Evolutionary conservation across 2,329 filamentous ascomycete genomes (phyloP).

Genomic region (Fusarium mangiferae): DNA sequence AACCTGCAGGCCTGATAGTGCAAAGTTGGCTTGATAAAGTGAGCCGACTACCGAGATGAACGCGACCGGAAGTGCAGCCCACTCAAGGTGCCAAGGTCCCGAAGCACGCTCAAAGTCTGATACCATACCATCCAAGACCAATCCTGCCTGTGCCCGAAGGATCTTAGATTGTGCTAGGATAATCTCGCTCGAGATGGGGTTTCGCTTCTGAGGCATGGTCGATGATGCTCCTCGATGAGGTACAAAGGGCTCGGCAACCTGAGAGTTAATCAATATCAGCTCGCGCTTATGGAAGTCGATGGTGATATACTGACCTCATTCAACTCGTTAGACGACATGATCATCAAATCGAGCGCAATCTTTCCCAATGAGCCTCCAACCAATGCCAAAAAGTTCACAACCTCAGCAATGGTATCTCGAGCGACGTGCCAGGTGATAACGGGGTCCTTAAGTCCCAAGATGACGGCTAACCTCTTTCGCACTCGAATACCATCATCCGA

Average conservation of each 20-base stretch:
- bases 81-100: not conserved
- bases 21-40: not conserved
- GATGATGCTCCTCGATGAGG: not conserved
- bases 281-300: not conserved
- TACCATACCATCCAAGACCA: not conserved
- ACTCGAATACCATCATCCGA: not conserved
- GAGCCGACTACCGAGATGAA: not conserved
- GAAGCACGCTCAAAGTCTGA: not conserved
- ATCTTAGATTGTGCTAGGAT: not conserved
- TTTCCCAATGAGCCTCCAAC: not conserved
- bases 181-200: not conserved
- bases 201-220: not conserved
- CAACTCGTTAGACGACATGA: not conserved
- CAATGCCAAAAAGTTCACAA: not conserved
- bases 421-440: not conserved
- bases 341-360: not conserved
- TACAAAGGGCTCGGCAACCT: not conserved
- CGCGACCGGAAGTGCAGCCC: not conserved
- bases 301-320: not conserved
- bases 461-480: not conserved
- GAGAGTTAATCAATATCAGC: not conserved
- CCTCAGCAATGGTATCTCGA: not conserved
- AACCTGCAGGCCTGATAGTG: not conserved
- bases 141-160: not conserved
- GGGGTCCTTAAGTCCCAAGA: not conserved